Evolutionary conservation across 495 filamentous ascomycete species (phyloP).

Genomic region (Daldinia vernicosa): DNA sequence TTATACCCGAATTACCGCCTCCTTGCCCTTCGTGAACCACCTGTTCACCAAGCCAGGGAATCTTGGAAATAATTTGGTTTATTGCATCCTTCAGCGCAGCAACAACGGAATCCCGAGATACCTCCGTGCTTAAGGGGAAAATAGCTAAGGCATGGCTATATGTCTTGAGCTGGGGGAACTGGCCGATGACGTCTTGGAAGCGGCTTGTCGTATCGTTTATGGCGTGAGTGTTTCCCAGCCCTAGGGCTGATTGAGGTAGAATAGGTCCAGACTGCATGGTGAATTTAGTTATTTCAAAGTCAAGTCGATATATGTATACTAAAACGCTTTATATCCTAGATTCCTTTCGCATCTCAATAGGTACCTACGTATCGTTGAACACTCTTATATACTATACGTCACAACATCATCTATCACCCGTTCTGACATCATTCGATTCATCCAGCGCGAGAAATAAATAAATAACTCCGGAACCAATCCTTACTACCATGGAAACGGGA

Average conservation of each 20-base stretch:
- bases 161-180: not conserved
- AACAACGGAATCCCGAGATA: not conserved
- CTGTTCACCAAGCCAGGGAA: not conserved
- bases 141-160: not conserved
- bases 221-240: not conserved
- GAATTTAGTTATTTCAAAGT: not conserved
- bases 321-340: not conserved
- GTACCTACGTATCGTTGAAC: not conserved
- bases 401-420: not conserved
- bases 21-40: not conserved
- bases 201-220: not conserved
- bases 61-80: not conserved
- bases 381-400: not conserved
- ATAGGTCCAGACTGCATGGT: not conserved
- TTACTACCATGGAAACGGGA: not conserved
- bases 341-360: not conserved
- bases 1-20: not conserved
- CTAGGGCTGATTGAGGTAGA: not conserved
- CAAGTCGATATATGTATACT: not conserved
- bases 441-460: not conserved
- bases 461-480: not conserved
- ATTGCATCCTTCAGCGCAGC: not conserved
- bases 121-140: not conserved
- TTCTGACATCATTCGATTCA: not conserved
- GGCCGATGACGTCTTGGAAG: not conserved